Base-by-base conservation (phyloP, 2,329 filamentous ascomycete genomes). In the Ophiocordyceps australis region DNA sequence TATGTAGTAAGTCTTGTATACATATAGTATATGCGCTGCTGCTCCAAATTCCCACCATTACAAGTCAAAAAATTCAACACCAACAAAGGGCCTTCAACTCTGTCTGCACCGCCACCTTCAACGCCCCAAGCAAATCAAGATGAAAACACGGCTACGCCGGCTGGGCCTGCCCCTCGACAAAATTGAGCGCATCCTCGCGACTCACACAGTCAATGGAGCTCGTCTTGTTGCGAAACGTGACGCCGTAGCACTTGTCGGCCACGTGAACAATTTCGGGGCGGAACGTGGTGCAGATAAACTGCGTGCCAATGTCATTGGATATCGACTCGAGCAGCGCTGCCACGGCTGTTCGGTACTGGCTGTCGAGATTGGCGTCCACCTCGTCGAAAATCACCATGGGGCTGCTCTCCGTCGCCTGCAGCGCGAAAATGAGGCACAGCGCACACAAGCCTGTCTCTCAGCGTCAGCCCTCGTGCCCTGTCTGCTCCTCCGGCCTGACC, bases 321-420 rank as follows among this genome's bases (percentile, higher is more conserved):
- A 82, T 83, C 28, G 73, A 74, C 43, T 86, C 63, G 14, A 98
- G 64, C 57, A 95, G 80, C 29, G 80, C 68, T 3, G 89, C 89
- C 9, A 98, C 89, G 1, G 89, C 86, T 2, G 89, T 94, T 32
- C 89, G 78, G 57, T 98, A 98, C 52, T 98, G 89, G 1, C 89
- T 85, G 48, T 98, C 89, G 14, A 98, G 67, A 47, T 98, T 98
- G 49, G 89, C 89, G 45, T 98, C 89, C 35, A 98, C 93, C 53
- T 98, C 89, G 49, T 98, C 89, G 40, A 98, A 98, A 42, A 98
- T 85, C 48, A 98, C 94, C 63, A 98, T 95, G 2, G 89, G 89
- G 23, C 86, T 91, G 8, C 86, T 89, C 47, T 98, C 89, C 31
- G 86, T 93, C 38, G 85, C 81, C 52, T 98, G 89, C 38, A 98